Percentiles rank a stretch among this genome's conserved stretches.
phyloP scores from a whole-genome alignment of 495 filamentous ascomycete species.

The Talaromyces proteolyticus region DNA sequence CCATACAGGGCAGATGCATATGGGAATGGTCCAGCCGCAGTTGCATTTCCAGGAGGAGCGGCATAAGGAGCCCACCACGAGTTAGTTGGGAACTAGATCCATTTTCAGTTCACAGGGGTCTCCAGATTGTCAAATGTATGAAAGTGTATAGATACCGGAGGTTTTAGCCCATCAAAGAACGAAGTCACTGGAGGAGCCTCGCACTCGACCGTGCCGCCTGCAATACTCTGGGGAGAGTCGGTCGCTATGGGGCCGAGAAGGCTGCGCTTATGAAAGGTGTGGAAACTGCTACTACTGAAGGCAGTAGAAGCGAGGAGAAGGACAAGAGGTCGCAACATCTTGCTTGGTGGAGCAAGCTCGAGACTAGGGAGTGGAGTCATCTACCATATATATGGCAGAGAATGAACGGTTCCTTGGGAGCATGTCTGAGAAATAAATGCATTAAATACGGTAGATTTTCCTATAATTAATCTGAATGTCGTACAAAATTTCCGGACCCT shows the following conservation, averaged over 20 bases:
- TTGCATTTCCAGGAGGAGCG: neutral
- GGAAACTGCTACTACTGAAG: neutral
- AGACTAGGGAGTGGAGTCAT: too few relatives aligned
- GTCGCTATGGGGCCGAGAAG: neutral
- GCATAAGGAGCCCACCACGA: neutral
- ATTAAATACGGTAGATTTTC: too few relatives aligned
- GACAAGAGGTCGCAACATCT: neutral
- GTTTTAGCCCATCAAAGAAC: neutral
- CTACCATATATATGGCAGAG: too few relatives aligned
- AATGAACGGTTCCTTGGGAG: too few relatives aligned
- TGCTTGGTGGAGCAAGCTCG: too few relatives aligned
- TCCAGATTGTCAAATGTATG: neutral
- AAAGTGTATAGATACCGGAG: neutral
- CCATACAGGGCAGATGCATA: neutral
- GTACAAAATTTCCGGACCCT: too few relatives aligned
- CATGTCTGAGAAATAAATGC: too few relatives aligned
- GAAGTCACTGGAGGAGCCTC: neutral
- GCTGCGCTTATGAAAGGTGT: neutral
- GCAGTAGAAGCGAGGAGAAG: neutral
- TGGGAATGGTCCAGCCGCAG: neutral
- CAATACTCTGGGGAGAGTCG: neutral
- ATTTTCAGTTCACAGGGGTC: neutral
- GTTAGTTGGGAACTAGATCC: neutral
- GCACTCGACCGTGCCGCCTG: neutral
- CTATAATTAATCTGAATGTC: too few relatives aligned